Base-by-base conservation (phyloP, 441 rosid species). In the Croton setiger region DNA sequence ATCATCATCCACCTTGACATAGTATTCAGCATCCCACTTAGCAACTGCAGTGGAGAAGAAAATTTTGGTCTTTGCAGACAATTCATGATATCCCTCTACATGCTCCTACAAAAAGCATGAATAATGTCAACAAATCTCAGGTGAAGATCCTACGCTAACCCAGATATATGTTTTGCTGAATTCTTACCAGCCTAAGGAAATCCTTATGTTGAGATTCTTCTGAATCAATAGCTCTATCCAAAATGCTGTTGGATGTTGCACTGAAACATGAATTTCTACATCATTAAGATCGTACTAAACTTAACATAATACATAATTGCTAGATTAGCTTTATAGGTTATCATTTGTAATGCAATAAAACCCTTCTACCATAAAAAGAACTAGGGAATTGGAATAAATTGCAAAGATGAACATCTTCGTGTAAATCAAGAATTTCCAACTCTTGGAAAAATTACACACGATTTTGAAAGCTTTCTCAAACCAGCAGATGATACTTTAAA, bases 1-100 rank as follows among this genome's bases (percentile, higher is more conserved):
- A 80, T 94, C 98, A 79, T 94, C 98, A 81, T 94, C 98, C 78
- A 91, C 93, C 76, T 94, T 89, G 84, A 94, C 73, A 77, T 91
- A 94, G 76, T 74, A 94, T 66, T 91, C 96, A 37, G 97, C 93
- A 81, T 94, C 93, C 98, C 98, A 94, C 71, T 72, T 86, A 20
- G 96, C 90, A 77, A 94, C 97, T 3, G 97, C 97, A 18, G 96
- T 88, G 44, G 92, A 76, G 79, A 93, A 88, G 85, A 87, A 93
- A 49, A 62, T 89, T 79, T 93, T 93, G 41, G 98, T 93, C 86
- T 93, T 93, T 60, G 98, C 96, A 54, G 98, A 86, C 80, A 94
- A 81, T 81, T 92, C 98, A 55, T 90, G 99, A 78, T 94, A 94
- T 55, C 99, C 99, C 85, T 94, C 99, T 64, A 90, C 89, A 61